Evolutionary conservation across 768 basidiomycete species (phyloP), one percentile per base, ranked within the genome.

Genomic region (Boletus sp.): DNA sequence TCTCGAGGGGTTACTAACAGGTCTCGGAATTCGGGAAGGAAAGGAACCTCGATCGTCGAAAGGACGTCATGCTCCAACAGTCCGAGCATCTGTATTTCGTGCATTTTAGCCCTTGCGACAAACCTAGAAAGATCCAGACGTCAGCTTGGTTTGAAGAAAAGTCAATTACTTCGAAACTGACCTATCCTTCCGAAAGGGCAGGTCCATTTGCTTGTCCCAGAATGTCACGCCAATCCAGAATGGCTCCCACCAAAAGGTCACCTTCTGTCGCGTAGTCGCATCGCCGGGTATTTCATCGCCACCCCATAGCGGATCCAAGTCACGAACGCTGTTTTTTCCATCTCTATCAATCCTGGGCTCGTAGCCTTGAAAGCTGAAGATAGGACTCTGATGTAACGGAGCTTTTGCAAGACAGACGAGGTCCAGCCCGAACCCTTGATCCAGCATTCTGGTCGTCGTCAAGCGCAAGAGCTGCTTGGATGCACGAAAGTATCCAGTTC

Each of bases 61-160:
- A 93, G 84, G 32, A 97, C 87, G 63, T 96, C 94, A 63, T 95
- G 91, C 62, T 94, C 94, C 44, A 96, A 77, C 9, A 96, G 76
- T 7, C 95, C 95, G 1, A 97, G 81, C 90, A 92, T 95, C 67
- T 97, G 90, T 39, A 97, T 93, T 67, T 95, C 92, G 65, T 94
- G 92, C 93, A 97, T 96, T 75, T 92, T 92, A n/a, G 91, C 94
- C 32, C 96, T 85, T 6, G 93, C 89, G 28, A 98, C 78, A 68
- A 98, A 98, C 58, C 96, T 94, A 62, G 17, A 39, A 55, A 32
- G 49, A 62, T 47, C 7, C n/a, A 28, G 24, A 30, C 36, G 32
- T 63, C 12, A 56, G 47, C 11, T 33, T 20, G 37, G 17, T 32
- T 18, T 28, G 12, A 7, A n/a, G 47, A n/a, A 20, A 51, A 32